These are phyloP conservation scores for Gossypium davidsonii DNA, from an alignment of 441 rosid genomes.

Conservation along the genomic window DNA sequence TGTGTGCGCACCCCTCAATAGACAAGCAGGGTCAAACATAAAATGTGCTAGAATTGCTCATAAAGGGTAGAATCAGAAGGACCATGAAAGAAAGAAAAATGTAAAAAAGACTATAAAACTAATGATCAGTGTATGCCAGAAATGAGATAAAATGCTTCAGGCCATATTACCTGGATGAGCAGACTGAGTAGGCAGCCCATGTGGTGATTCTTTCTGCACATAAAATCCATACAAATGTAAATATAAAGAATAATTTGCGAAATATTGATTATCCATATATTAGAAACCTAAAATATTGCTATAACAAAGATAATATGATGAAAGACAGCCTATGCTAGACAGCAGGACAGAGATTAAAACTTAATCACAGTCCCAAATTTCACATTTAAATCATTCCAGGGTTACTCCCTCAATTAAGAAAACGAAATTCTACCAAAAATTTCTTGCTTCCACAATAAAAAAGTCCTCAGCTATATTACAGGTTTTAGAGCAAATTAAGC, in stretches of 20 bases:
- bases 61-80: not conserved
- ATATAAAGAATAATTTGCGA: not conserved
- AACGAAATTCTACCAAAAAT: not conserved
- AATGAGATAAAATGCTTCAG: not conserved
- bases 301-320: not conserved
- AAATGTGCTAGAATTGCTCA: not conserved
- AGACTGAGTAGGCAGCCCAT: slow-evolving; percentile 69
- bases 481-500: not conserved
- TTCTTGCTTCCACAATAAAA: not conserved
- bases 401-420: not conserved
- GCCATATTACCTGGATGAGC: slow-evolving; percentile 85
- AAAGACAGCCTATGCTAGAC: not conserved
- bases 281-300: not conserved
- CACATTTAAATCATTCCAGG: not conserved
- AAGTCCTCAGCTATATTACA: not conserved
- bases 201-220: slow-evolving; percentile 81
- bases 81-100: not conserved
- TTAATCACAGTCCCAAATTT: not conserved
- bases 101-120: not conserved
- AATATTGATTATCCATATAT: not conserved
- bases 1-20: not conserved
- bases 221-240: not conserved
- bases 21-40: not conserved
- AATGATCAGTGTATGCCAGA: not conserved
- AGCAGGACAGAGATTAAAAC: not conserved